Conservation (phyloP, 2,329 filamentous ascomycete species). For the Spiromastix sp. region DNA sequence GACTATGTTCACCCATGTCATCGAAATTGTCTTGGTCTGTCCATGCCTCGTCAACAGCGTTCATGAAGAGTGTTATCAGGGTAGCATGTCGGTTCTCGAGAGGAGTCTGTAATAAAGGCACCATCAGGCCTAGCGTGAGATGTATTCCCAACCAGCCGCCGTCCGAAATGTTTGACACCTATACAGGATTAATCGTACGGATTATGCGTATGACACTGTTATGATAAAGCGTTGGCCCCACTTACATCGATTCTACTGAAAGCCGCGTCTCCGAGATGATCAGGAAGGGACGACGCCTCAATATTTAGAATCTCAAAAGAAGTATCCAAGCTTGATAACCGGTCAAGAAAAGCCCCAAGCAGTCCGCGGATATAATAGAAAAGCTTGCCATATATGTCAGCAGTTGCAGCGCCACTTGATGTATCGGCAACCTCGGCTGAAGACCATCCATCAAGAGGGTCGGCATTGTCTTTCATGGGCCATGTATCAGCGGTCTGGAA, state of each 20-base stretch:
- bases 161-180: conserved; percentile 35
- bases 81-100: conserved; percentile 29
- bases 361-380: conserved; percentile 23
- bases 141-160: conserved; percentile 21
- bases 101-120: conserved; percentile 23
- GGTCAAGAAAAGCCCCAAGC: conserved; percentile 21
- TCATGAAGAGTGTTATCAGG: conserved; percentile 33
- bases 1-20: too few species aligned
- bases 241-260: conserved; percentile 33
- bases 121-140: conserved; percentile 18
- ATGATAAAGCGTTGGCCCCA: neutral
- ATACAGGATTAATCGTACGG: neutral
- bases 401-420: conserved; percentile 15
- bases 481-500: conserved; percentile 21
- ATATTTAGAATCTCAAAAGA: conserved; percentile 22
- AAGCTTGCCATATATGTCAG: conserved; percentile 32
- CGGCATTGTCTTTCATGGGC: conserved; percentile 28
- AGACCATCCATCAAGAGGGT: conserved; percentile 30
- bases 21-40: too few species aligned
- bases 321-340: conserved; percentile 18
- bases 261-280: conserved; percentile 4
- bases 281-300: conserved; percentile 12
- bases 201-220: neutral
- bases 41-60: conserved; percentile 24
- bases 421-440: conserved; percentile 17